Evolutionary conservation across 495 filamentous ascomycete species (phyloP), one percentile per base, ranked within the genome.

Genomic region (Hypoxylon trugodes): DNA sequence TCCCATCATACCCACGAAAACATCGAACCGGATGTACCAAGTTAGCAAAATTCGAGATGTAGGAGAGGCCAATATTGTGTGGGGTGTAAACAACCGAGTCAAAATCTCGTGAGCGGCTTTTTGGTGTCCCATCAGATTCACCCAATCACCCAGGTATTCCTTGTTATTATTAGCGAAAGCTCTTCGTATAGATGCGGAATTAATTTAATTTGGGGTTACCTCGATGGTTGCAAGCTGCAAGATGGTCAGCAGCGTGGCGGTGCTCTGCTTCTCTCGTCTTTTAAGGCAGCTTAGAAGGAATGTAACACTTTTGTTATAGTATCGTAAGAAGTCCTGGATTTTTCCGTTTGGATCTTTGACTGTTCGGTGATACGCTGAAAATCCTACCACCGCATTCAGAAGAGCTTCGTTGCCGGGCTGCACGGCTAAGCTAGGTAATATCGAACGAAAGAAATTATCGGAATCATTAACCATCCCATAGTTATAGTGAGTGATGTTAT

Each of bases 111-210:
- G 84, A 1, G 95, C 94, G 4, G 94, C 95, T 74, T 88, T 93
- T 73, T 97, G 93, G 74, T 98, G 95, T 26, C 91, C 89, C 69
- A 94, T 85, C 37, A 97, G 80, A 68, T 94, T 97, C 48, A 92
- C 84, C 91, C 91, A 97, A 69, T 98, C 95, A 6, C 95, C 95
- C 52, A 97, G 83, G 66, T 90, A 95, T 77, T 97, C 95, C 94
- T 98, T 68, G 19, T 65, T 40, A 5, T 43, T 8, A 42, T 76
- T 76, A 63, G 81, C 66, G 64, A 54, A 7, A 13, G 22, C 25
- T 50, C 24, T 18, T 15, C 42, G 6, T 28, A 53, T 19, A 15
- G 12, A 32, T 33, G n/a, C 47, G n/a, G n/a, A n/a, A n/a, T n/a
- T n/a, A n/a, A 7, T 48, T 33, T 19, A 16, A 22, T 40, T 26